Base-by-base conservation (phyloP, 805 yeast genomes). In the Spathaspora girioi region DNA sequence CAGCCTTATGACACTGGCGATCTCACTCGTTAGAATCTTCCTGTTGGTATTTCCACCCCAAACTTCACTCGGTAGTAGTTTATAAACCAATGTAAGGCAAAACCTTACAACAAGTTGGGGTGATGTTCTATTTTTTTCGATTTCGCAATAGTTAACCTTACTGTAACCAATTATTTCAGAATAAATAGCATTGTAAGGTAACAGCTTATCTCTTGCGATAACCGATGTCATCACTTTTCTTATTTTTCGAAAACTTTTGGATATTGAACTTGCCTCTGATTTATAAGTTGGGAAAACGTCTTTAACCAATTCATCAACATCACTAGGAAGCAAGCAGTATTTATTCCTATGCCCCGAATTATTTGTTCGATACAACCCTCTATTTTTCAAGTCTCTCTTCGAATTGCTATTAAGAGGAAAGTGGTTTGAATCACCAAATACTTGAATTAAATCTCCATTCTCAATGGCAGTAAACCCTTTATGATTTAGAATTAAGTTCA, bases 11-110 rank as follows among this genome's bases (percentile, higher is more conserved):
- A 78, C 66, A 2, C 47, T 26, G 0, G 78, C 65, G 0, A 86
- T 57, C 9, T 63, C 62, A 3, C 57, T 53, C 42, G 72, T 59
- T 0, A 86, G 58, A 0, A 59, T 48, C 0, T 73, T 51, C 59
- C 79, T 78, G 59, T 88, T 88, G 12, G 59, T 54, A 2, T 54
- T 58, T 2, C 79, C 63, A 0, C 96, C 96, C 67, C 82, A 79
- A 1, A 77, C 51, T 6, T 71, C 75, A 0, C 57, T 19, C 0
- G 91, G 88, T 19, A 86, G 67, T 0, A 85, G 55, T 47, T 72
- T 75, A 11, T 76, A 78, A 4, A 81, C 49, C 0, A 83, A 48
- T 0, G 70, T 59, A 1, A 77, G 54, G 1, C 79, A 58, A 56
- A 82, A 81, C 43, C 61, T 66, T 0, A 76, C 56, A 0, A 86